These are phyloP conservation scores for Wallacemonas sp. DNA, from an alignment of 208 protist species.

Conservation along the genomic window DNA sequence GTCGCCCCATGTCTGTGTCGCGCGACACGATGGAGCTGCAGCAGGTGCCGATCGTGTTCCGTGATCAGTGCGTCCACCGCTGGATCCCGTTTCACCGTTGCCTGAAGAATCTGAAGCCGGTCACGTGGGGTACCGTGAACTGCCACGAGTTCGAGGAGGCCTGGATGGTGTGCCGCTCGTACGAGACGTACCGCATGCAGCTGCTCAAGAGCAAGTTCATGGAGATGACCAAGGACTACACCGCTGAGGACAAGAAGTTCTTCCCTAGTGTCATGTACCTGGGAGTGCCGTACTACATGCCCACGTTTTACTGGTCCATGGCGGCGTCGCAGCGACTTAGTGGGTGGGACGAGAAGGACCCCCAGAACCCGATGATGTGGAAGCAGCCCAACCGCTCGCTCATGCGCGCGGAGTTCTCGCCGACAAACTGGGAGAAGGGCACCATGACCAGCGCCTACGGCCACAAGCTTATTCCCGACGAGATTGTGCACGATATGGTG, in stretches of 20 bases:
- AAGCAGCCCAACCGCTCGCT: constrained; percentile 87
- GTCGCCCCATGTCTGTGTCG: constrained; percentile 86
- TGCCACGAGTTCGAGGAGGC: constrained; percentile 91
- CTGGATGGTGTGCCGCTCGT: constrained; percentile 87
- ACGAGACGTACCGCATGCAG: constrained; percentile 88
- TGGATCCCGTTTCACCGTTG: constrained; percentile 85
- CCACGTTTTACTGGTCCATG: constrained; percentile 84
- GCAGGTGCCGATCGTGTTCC: constrained; percentile 82
- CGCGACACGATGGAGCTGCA: constrained; percentile 90
- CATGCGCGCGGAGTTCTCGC: constrained; percentile 88
- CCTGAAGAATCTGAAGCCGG: constrained; percentile 83
- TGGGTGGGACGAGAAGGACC: constrained; percentile 90
- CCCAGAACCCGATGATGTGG: constrained; percentile 87
- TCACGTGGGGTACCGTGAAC: constrained; percentile 85
- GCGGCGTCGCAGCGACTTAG: constrained; percentile 84
- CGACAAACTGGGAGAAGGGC: constrained; percentile 88
- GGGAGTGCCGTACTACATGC: constrained; percentile 78
- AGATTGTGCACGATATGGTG: constrained; percentile 85
- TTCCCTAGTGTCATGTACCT: constrained; percentile 87
- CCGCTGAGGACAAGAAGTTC: constrained; percentile 88
- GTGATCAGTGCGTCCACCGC: constrained; percentile 90
- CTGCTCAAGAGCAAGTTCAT: constrained; percentile 91
- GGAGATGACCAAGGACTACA: constrained; percentile 91
- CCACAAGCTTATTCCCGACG: constrained; percentile 85
- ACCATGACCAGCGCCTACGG: constrained; percentile 84